phyloP scores from a whole-genome alignment of 1,284 basidiomycete genomes.

The Marasmius fiardii region DNA sequence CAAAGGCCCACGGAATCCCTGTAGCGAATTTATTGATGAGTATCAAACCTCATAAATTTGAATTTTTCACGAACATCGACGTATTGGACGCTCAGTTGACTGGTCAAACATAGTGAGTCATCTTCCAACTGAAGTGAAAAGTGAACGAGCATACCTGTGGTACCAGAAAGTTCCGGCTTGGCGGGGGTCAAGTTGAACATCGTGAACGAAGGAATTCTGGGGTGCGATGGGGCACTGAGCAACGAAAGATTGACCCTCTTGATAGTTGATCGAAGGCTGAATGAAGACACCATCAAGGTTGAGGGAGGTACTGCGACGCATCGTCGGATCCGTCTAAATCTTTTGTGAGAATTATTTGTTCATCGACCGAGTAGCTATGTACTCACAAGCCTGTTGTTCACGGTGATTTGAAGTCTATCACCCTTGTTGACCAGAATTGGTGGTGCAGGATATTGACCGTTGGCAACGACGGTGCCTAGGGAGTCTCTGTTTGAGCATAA shows the following conservation, averaged over 20 bases:
- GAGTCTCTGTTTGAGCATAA: too few relatives aligned
- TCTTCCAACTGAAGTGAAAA: background rate
- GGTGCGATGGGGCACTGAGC: constrained; percentile 46
- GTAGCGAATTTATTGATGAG: background rate
- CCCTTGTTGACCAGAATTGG: constrained; percentile 7
- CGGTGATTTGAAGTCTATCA: constrained; percentile 6
- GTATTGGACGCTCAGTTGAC: constrained; percentile 18
- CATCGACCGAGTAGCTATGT: too few relatives aligned
- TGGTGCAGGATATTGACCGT: constrained; percentile 7
- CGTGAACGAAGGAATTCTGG: constrained; percentile 41
- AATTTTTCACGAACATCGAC: constrained; percentile 12
- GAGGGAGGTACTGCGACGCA: constrained; percentile 15
- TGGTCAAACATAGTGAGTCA: constrained; percentile 1
- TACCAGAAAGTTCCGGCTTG: constrained; percentile 37
- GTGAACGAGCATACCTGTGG: constrained; percentile 20
- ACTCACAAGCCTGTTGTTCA: constrained; percentile 10
- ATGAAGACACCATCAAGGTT: constrained; percentile 27
- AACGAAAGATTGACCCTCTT: constrained; percentile 25
- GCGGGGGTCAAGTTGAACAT: constrained; percentile 22
- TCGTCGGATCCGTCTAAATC: constrained; percentile 6
- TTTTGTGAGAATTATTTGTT: background rate
- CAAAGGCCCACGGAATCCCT: constrained; percentile 14
- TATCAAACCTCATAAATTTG: background rate
- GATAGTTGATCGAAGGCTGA: constrained; percentile 17
- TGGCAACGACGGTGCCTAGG: constrained; percentile 5